A percentile compares a stretch with the other conserved stretches of the same genome.
These are phyloP conservation scores for Chaetoscypha palmicola DNA, from an alignment of 2,329 filamentous ascomycete species.

Conservation along the genomic window DNA sequence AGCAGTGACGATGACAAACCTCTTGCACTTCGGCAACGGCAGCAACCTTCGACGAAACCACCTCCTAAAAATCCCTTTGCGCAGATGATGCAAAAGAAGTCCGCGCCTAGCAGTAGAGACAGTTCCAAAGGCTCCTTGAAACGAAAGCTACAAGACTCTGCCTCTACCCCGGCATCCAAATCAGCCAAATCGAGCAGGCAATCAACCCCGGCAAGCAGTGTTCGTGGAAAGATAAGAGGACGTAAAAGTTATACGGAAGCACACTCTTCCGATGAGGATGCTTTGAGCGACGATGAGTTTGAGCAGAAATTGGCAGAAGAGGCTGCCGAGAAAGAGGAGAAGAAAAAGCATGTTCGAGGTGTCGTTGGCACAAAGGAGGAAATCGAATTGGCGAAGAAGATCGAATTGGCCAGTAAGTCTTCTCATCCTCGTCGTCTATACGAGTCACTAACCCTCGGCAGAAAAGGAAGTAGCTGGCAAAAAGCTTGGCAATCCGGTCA, in stretches of 20 bases:
- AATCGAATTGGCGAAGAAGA: conserved; percentile 55
- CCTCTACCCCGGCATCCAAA: conserved; percentile 49
- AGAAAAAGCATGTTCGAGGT: conserved; percentile 37
- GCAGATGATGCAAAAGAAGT: conserved; percentile 33
- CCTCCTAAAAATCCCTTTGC: conserved; percentile 39
- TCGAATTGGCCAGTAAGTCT: conserved; percentile 67
- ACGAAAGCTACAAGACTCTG: conserved; percentile 43
- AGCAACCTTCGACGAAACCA: conserved; percentile 7
- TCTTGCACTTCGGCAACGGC: conserved; percentile 22
- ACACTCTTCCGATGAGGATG: conserved; percentile 52
- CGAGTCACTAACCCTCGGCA: conserved; percentile 33
- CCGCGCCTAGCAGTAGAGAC: conserved; percentile 3
- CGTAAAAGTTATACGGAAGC: conserved; percentile 43
- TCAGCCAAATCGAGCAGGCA: conserved; percentile 67
- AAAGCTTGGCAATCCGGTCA: conserved; percentile 86
- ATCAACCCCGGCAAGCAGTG: conserved; percentile 59
- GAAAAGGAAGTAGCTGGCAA: conserved; percentile 83
- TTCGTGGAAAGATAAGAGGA: conserved; percentile 41
- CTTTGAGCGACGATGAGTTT: conserved; percentile 75
- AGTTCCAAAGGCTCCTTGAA: conserved; percentile 41
- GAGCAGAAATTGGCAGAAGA: conserved; percentile 69
- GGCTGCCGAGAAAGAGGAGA: conserved; percentile 39
- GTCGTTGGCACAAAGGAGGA: conserved; percentile 42
- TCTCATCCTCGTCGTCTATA: background rate
- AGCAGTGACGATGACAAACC: conserved; percentile 28